A percentile compares a stretch with the other conserved stretches of the same genome.
Evolutionary conservation across 345 rosid species (phyloP).

Genomic region (Reutealis trisperma): DNA sequence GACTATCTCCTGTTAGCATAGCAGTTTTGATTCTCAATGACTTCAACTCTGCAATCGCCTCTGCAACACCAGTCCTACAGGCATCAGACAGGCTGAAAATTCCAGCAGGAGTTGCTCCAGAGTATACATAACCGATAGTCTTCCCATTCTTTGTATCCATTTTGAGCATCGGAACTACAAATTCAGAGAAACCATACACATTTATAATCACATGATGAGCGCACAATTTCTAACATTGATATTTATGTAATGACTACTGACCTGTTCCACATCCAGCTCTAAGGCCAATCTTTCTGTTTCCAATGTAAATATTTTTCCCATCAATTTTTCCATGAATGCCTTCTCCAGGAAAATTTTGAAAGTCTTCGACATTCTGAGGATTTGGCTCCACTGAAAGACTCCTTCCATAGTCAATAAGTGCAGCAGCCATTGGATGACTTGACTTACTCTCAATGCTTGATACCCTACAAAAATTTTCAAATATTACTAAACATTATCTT

Average conservation of each 20-base stretch:
- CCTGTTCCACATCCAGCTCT: slow-evolving; percentile 70
- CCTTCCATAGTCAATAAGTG: slow-evolving; percentile 67
- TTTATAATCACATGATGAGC: background rate
- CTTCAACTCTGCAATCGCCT: slow-evolving; percentile 62
- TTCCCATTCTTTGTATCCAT: slow-evolving; percentile 46
- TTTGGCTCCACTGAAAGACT: slow-evolving; percentile 59
- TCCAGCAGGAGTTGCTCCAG: slow-evolving; percentile 44
- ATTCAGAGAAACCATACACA: background rate
- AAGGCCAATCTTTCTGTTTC: slow-evolving; percentile 61
- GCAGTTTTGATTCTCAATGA: slow-evolving; percentile 54
- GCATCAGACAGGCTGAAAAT: slow-evolving; percentile 72
- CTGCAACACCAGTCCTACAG: slow-evolving; percentile 70
- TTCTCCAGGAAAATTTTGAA: slow-evolving; percentile 82
- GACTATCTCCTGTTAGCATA: slow-evolving; percentile 88
- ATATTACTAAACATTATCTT: background rate
- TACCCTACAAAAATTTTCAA: slow-evolving; percentile 49
- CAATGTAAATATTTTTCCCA: slow-evolving; percentile 63
- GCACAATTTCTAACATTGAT: background rate
- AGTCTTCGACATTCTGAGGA: slow-evolving; percentile 69
- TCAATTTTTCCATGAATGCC: slow-evolving; percentile 79
- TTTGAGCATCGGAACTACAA: slow-evolving; percentile 41
- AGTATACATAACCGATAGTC: slow-evolving; percentile 63
- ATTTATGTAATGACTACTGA: slow-evolving; percentile 6
- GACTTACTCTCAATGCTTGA: slow-evolving; percentile 92
- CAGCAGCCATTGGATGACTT: slow-evolving; percentile 88